Conservation (phyloP, 2,329 filamentous ascomycete genomes). For the Chalaropsis ovoidea region DNA sequence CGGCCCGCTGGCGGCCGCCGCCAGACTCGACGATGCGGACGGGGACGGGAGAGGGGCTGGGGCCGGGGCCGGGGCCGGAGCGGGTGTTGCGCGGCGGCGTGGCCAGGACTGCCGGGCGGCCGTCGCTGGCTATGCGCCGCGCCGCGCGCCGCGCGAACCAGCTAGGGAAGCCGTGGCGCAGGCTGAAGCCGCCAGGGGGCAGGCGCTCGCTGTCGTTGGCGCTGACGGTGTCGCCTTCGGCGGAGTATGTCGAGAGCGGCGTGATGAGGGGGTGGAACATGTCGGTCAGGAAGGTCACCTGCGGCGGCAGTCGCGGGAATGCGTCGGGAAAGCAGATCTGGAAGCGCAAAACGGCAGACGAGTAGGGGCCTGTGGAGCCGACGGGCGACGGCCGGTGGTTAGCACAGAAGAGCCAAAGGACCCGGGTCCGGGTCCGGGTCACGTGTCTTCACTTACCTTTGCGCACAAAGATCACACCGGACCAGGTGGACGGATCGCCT, state of each 20-base stretch:
- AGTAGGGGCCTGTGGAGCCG: constrained; percentile 62
- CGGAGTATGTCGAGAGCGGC: constrained; percentile 85
- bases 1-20: constrained; percentile 4
- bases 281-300: constrained; percentile 81
- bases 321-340: constrained; percentile 74
- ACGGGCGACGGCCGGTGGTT: neutral
- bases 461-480: constrained; percentile 81
- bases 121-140: constrained; percentile 33
- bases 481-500: constrained; percentile 72
- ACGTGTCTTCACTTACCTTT: constrained; percentile 50
- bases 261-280: constrained; percentile 92
- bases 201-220: constrained; percentile 73
- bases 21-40: constrained; percentile 14
- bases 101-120: constrained; percentile 26
- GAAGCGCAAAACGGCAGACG: constrained; percentile 77
- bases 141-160: constrained; percentile 66
- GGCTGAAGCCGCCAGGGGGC: constrained; percentile 79
- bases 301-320: constrained; percentile 69
- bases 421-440: neutral
- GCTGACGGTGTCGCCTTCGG: constrained; percentile 62
- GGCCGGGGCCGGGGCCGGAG: no score
- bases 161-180: constrained; percentile 78
- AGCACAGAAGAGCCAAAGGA: neutral
- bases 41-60: no score
- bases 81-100: constrained; percentile 24